Conservation (phyloP, 2,329 filamentous ascomycete genomes). For the Sarocladium strictum region DNA sequence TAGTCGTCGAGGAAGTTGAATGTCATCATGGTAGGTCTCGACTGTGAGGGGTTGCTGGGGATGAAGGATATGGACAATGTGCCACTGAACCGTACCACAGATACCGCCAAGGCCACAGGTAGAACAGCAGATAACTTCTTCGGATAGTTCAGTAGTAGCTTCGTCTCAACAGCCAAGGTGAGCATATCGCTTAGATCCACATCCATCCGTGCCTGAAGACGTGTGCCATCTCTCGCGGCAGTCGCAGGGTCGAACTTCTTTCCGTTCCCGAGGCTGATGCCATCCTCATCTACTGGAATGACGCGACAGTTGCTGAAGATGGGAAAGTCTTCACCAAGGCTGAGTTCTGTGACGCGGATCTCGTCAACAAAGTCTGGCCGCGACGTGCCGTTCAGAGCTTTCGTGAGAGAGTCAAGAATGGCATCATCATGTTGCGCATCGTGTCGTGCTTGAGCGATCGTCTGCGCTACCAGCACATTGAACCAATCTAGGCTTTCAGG, state of each 20-base stretch:
- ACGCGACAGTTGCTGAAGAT: conserved; percentile 98
- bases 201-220: conserved; percentile 92
- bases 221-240: conserved; percentile 57
- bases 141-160: conserved; percentile 89
- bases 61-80: conserved; percentile 92
- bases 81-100: conserved; percentile 88
- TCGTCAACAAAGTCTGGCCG: conserved; percentile 90
- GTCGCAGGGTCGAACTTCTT: conserved; percentile 46
- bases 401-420: conserved; percentile 78
- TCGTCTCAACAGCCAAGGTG: conserved; percentile 90
- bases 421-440: conserved; percentile 90
- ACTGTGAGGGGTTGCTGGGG: conserved; percentile 62
- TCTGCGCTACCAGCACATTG: conserved; percentile 94
- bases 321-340: conserved; percentile 91
- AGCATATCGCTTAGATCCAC: conserved; percentile 95
- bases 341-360: conserved; percentile 90
- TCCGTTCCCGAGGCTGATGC: conserved; percentile 47
- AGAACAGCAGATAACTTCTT: conserved; percentile 83
- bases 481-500: conserved; percentile 98
- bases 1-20: conserved; percentile 94
- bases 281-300: conserved; percentile 82
- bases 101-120: conserved; percentile 86
- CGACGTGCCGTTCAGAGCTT: conserved; percentile 77
- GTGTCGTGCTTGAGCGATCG: conserved; percentile 88
- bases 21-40: conserved; percentile 79